Base-by-base conservation (phyloP, 495 filamentous ascomycete genomes). In the Lasiosphaeria ovina region DNA sequence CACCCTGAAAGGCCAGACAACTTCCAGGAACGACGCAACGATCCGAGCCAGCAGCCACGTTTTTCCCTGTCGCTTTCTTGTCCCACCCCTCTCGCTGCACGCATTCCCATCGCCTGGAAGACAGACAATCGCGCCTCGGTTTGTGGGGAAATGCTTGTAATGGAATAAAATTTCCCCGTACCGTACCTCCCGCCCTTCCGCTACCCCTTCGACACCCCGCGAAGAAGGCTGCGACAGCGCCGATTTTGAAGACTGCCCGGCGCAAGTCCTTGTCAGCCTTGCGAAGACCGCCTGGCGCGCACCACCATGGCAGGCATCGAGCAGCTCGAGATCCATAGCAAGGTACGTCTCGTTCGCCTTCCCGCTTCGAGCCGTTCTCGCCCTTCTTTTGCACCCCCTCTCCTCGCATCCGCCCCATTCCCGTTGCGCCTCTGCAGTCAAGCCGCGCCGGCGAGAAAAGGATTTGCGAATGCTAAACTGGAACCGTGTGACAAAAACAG, bases 291-390 rank as follows among this genome's bases (percentile, higher is more conserved):
- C n/a, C 33, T 12, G 32, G 16, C 34, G 56, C 35, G 49, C 40
- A 73, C 59, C 2, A 24, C 24, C 72, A 95, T 96, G 90, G 91
- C 90, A 48, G 91, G 90, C 67, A 95, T 98, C 83, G 94, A 98
- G 80, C 92, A 97, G 79, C 78, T 98, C 62, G 94, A 97, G 74
- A 89, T 98, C 62, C 94, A 97, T 73, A 96, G 92, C 86, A 97
- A 92, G 86, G 94, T 95, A 81, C 61, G 83, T 64, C 35, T n/a
- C 7, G 54, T 57, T 35, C 57, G 48, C 52, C 36, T 36, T 44
- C 49, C 36, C 24, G 24, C 24, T 2, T 24, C 24, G 24, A 24
- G 24, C 24, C 31, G 16, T 33, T 34, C 16, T 11, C 35, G 31
- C 52, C n/a, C 50, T 40, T 35, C 38, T 24, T 17, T 44, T 50